phyloP scores from a whole-genome alignment of 2,329 filamentous ascomycete species.

The Colletotrichum sp. region DNA sequence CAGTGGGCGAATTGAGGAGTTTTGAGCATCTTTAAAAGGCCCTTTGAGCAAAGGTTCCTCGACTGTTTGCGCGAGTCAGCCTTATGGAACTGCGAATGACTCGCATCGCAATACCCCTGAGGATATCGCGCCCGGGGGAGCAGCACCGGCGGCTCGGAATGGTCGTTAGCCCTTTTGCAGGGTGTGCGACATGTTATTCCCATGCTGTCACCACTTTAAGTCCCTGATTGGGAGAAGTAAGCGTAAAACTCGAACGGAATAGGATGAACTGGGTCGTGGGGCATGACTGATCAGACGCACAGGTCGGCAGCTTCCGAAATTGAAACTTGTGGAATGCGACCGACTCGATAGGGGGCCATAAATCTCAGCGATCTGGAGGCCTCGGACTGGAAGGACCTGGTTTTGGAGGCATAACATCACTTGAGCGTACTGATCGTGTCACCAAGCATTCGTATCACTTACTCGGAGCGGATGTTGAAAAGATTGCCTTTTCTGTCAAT shows the following conservation, averaged over 20 bases:
- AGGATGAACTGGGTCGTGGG: not conserved
- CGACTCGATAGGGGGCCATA: not conserved
- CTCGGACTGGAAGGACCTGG: not conserved
- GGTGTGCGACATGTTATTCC: not conserved
- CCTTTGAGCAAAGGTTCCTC: not conserved
- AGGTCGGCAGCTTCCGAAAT: not conserved
- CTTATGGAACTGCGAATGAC: constrained; percentile 5
- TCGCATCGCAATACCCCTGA: constrained; percentile 1
- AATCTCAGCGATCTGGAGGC: not conserved
- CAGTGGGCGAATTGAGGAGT: not conserved
- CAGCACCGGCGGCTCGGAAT: not conserved
- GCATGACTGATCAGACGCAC: not conserved
- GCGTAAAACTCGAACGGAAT: not conserved
- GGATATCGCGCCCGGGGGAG: not conserved
- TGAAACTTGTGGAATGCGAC: not conserved
- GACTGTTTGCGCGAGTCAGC: not conserved
- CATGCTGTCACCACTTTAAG: not conserved
- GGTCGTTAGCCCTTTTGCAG: not conserved
- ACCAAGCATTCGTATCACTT: not conserved
- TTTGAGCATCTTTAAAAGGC: not conserved
- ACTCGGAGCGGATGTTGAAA: not conserved
- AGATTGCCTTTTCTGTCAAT: not conserved
- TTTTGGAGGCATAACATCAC: not conserved
- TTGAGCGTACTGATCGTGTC: not conserved
- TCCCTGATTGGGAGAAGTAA: not conserved